These are phyloP conservation scores for Syncephalastrum contaminatum DNA, from an alignment of 371 early-diverging fungal genomes.

Conservation along the genomic window DNA sequence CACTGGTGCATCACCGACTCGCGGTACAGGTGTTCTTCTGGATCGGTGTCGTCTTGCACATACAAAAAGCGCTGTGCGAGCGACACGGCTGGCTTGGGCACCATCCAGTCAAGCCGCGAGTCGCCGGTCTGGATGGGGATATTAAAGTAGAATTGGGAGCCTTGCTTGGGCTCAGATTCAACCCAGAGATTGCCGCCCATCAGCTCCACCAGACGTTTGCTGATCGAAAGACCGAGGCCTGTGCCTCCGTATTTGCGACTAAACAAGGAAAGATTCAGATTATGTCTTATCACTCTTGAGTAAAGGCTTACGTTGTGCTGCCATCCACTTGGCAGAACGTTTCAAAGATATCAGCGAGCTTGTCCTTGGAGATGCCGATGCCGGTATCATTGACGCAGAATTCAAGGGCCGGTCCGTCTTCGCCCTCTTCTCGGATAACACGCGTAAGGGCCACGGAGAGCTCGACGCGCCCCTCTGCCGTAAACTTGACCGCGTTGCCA, in stretches of 20 bases:
- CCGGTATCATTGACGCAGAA: slow-evolving; percentile 82
- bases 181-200: slow-evolving; percentile 85
- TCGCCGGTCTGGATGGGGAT: slow-evolving; percentile 37
- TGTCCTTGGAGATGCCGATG: slow-evolving; percentile 82
- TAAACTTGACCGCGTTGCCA: slow-evolving; percentile 88
- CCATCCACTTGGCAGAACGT: slow-evolving; percentile 84
- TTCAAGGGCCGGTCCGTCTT: slow-evolving; percentile 47
- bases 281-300: neutral
- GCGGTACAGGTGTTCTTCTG: slow-evolving; percentile 45
- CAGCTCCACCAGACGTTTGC: slow-evolving; percentile 67
- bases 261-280: neutral
- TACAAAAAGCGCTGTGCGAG: no score
- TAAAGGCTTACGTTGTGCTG: slow-evolving; percentile 60
- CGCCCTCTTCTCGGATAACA: slow-evolving; percentile 30
- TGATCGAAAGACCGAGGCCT: slow-evolving; percentile 83
- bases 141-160: slow-evolving; percentile 76
- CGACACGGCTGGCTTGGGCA: no score
- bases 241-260: slow-evolving; percentile 39
- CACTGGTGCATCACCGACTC: slow-evolving; percentile 41
- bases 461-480: slow-evolving; percentile 58
- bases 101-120: neutral
- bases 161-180: slow-evolving; percentile 62
- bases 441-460: slow-evolving; percentile 42
- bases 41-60: slow-evolving; percentile 14
- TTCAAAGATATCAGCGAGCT: slow-evolving; percentile 72